Conservation (phyloP, 2,329 filamentous ascomycete species). For the Pyrenophora tritici-repentis region DNA sequence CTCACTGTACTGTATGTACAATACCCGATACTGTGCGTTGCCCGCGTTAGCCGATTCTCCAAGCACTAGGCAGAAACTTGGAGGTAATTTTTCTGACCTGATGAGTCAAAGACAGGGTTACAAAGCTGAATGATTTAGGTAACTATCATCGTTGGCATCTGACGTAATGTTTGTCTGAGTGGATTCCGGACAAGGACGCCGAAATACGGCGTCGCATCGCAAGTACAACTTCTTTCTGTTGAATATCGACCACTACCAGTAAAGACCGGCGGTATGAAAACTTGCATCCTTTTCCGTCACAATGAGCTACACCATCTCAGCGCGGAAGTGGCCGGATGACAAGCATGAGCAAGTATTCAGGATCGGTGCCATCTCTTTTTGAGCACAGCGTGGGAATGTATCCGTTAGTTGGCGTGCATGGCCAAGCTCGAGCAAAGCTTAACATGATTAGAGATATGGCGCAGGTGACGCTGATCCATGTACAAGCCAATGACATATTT, state of each 20-base stretch:
- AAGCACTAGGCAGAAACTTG: no score
- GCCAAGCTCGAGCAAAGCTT: conserved; percentile 28
- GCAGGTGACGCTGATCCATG: conserved; percentile 23
- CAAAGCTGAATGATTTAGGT: not conserved
- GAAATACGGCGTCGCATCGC: not conserved
- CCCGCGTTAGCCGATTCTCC: no score
- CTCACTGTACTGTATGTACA: no score
- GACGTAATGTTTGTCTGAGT: conserved; percentile 4
- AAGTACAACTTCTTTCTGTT: not conserved
- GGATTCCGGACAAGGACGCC: conserved; percentile 2
- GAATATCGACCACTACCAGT: not conserved
- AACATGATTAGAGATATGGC: conserved; percentile 21
- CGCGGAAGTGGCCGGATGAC: conserved; percentile 29
- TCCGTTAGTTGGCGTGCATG: conserved; percentile 18
- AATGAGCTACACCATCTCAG: conserved; percentile 9
- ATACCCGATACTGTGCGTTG: no score
- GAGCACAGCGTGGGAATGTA: conserved; percentile 16
- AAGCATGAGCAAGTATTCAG: conserved; percentile 10
- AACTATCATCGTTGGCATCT: conserved; percentile 11
- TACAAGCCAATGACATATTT: conserved; percentile 16
- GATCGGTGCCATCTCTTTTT: conserved; percentile 7
- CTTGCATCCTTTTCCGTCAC: conserved; percentile 3
- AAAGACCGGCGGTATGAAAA: conserved; percentile 1
- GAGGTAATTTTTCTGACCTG: no score
- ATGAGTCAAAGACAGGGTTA: no score